Evolutionary conservation across 257 asterid species (phyloP), one percentile per base, ranked within the genome.

Genomic region (Solanum etuberosum): DNA sequence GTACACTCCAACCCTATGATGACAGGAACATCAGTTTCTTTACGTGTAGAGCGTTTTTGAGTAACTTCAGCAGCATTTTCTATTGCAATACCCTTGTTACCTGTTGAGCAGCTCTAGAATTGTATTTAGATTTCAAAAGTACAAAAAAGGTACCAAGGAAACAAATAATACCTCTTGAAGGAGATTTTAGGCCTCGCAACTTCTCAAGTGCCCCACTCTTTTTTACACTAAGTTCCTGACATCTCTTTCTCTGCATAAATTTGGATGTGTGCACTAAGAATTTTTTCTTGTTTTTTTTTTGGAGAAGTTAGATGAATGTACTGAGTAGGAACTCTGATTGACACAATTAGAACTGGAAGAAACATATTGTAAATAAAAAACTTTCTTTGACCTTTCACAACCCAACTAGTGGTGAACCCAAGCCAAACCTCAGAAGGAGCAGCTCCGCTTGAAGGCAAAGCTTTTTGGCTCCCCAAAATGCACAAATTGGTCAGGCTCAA

Each of bases 1-100:
- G 87, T 80, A 90, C 98, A 93, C 87, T 93, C 96, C 91, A 94
- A 89, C 86, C 95, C 98, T 86, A 94, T 31, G 89, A 94, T 37
- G 80, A 94, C 65, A 92, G 92, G 91, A 70, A 86, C 87, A 84
- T 80, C 90, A 86, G 88, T 27, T 78, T 84, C 91, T 76, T 57
- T 77, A 83, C 86, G 85, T 68, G 59, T 85, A 89, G 54, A 87
- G 67, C 84, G 90, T 35, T 87, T 88, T 86, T 84, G 91, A 88
- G 88, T 86, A 86, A 65, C 89, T 78, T 86, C 94, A 48, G 89
- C 89, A 88, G 85, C 86, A 83, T 88, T 88, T 87, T 86, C 90
- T 21, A 85, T 88, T 72, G 88, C 89, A 83, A 84, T 82, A 74
- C 84, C 88, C 89, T 91, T 90, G 87, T 54, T 90, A 89, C 90